phyloP scores from a whole-genome alignment of 139 green algal species.

The Chlorokybus atmophyticus region DNA sequence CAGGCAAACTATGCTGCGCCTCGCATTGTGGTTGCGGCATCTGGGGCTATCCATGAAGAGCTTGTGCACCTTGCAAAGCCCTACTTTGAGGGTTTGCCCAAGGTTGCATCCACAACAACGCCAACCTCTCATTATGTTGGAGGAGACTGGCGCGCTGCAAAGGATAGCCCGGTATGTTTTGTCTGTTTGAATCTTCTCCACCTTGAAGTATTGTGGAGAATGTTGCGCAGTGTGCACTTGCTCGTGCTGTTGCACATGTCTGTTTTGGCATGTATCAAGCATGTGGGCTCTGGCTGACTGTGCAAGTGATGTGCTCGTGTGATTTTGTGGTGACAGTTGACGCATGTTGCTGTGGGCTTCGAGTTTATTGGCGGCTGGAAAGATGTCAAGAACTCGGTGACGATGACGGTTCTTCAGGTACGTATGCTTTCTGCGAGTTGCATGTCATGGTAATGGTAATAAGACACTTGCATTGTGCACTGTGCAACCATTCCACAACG shows the following conservation, averaged over 20 bases:
- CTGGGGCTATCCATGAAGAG: constrained; percentile 63
- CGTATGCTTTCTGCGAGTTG: too few relatives aligned
- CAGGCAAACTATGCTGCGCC: constrained; percentile 48
- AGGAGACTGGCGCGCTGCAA: constrained; percentile 31
- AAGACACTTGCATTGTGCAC: too few relatives aligned
- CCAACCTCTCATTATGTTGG: constrained; percentile 41
- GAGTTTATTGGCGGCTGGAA: constrained; percentile 72
- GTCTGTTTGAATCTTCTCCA: too few relatives aligned
- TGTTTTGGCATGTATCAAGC: too few relatives aligned
- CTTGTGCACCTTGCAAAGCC: constrained; percentile 42
- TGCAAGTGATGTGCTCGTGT: too few relatives aligned
- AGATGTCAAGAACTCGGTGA: constrained; percentile 66
- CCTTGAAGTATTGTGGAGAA: too few relatives aligned
- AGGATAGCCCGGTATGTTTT: constrained; percentile 5
- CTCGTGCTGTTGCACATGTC: too few relatives aligned
- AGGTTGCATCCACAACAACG: neutral
- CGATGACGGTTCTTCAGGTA: constrained; percentile 58
- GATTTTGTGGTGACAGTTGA: too few relatives aligned
- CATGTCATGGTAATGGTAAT: too few relatives aligned
- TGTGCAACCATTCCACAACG: too few relatives aligned
- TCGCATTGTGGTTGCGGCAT: constrained; percentile 68
- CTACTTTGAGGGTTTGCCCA: constrained; percentile 18
- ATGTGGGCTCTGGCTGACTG: too few relatives aligned
- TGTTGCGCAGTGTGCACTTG: too few relatives aligned
- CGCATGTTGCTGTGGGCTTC: constrained; percentile 57